These are phyloP conservation scores for Annulohypoxylon nitens DNA, from an alignment of 495 filamentous ascomycete species.

Conservation along the genomic window DNA sequence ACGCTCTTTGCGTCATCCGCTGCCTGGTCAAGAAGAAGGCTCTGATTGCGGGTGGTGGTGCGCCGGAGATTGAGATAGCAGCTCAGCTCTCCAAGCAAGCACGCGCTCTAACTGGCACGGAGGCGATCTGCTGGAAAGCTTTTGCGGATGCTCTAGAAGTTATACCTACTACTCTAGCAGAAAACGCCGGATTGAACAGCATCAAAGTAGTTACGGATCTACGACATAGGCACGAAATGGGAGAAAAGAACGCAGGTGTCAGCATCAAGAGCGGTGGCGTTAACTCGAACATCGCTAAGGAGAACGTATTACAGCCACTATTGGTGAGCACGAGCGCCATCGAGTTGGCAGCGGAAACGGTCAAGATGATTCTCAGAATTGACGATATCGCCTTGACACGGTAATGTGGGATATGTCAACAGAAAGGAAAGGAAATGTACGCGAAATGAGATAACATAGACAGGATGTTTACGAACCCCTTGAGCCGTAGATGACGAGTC, in stretches of 20 bases:
- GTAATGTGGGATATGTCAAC: constrained; percentile 35
- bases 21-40: constrained; percentile 99
- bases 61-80: constrained; percentile 94
- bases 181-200: constrained; percentile 96
- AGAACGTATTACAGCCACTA: constrained; percentile 97
- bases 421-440: constrained; percentile 40
- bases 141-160: constrained; percentile 99
- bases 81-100: constrained; percentile 82
- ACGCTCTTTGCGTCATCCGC: constrained; percentile 96
- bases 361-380: constrained; percentile 98
- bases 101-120: constrained; percentile 87
- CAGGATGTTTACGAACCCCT: constrained; percentile 28
- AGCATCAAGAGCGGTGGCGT: constrained; percentile 98
- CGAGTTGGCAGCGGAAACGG: constrained; percentile 95
- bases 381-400: constrained; percentile 83
- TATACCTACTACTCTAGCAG: constrained; percentile 94
- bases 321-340: constrained; percentile 97
- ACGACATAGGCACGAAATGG: constrained; percentile 90
- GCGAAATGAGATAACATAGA: constrained; percentile 38
- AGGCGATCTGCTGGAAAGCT: constrained; percentile 98
- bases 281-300: constrained; percentile 92
- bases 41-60: constrained; percentile 94
- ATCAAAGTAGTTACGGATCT: constrained; percentile 99
- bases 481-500: background rate
- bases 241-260: constrained; percentile 94